Conservation (phyloP, 768 basidiomycete genomes). For the Amanita molliuscula region DNA sequence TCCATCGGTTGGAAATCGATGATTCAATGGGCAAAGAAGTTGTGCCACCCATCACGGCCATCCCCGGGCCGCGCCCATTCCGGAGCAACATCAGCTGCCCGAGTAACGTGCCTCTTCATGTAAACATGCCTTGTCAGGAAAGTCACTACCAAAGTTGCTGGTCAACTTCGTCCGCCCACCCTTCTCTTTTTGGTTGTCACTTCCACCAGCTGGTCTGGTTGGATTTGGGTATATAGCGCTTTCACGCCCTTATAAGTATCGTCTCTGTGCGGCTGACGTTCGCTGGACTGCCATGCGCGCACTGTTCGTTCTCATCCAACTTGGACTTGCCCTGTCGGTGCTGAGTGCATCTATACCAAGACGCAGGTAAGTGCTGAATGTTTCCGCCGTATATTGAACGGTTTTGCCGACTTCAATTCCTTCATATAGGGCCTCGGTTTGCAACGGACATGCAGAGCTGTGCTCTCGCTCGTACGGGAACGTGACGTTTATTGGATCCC, state of each 20-base stretch:
- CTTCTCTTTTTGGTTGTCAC: background rate
- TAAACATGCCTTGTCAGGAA: too few relatives aligned
- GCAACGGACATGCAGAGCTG: slow-evolving; percentile 58
- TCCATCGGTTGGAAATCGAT: too few relatives aligned
- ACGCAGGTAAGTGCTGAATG: background rate
- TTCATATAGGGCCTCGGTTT: slow-evolving; percentile 31
- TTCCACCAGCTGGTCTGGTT: background rate
- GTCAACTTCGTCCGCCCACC: too few relatives aligned
- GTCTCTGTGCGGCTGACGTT: too few relatives aligned
- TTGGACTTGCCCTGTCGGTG: background rate
- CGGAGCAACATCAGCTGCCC: too few relatives aligned
- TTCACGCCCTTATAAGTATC: background rate
- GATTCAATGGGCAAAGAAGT: too few relatives aligned
- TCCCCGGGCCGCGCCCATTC: too few relatives aligned
- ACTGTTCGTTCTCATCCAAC: background rate
- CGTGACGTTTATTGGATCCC: slow-evolving; percentile 38
- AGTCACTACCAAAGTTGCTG: too few relatives aligned
- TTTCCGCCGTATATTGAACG: background rate
- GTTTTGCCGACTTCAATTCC: background rate
- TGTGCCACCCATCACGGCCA: too few relatives aligned
- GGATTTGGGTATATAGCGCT: background rate
- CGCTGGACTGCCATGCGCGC: background rate
- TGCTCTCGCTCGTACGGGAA: slow-evolving; percentile 48
- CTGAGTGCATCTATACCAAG: background rate
- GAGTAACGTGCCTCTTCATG: too few relatives aligned